Base-by-base conservation (phyloP, 1,284 basidiomycete species). In the Cutaneotrichosporon sp. region DNA sequence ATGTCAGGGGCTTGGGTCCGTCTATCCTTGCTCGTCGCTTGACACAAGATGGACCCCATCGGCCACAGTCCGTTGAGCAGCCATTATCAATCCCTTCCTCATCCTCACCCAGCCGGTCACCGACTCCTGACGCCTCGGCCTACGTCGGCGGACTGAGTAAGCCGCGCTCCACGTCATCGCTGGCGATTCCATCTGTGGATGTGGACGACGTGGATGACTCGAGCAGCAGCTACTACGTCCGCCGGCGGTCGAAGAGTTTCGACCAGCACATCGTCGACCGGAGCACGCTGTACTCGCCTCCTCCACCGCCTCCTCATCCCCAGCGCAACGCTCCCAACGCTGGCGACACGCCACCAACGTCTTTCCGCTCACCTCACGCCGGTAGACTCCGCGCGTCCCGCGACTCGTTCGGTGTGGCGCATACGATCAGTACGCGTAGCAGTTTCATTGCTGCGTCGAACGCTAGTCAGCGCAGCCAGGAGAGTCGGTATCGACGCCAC, bases 401-500 rank as follows among this genome's bases (percentile, higher is more conserved):
- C 30, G 65, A 66, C 42, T 66, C 65, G 47, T 66, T 64, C 47
- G 66, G 66, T 21, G 42, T 60, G 14, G 58, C 58, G 3, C 50
- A 52, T 36, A 49, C 57, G n/a, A 34, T 53, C 51, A 53, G 51
- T 30, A 30, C 47, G 22, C 55, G 34, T 8, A 56, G 51, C 36
- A 56, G 55, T 36, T 40, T 56, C 26, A 30, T 40, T 36, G 38
- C 36, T 36, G 21, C 55, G 11, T 53, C 51, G 30, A 10, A 10
- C 21, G 53, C 11, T 21, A 40, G 36, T 22, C n/a, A 56, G 55
- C 36, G 55, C 13, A 56, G 55, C 55, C 21, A 18, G 55, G 38
- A 22, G 21, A 40, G 21, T 36, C 34, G 22, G 22, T 30, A 30
- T 13, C 26, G 31, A 7, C 31, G 31, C 50, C 13, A 40, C 36